These are phyloP conservation scores for Epichloe gansuensis DNA, from an alignment of 2,329 filamentous ascomycete species.

Conservation along the genomic window DNA sequence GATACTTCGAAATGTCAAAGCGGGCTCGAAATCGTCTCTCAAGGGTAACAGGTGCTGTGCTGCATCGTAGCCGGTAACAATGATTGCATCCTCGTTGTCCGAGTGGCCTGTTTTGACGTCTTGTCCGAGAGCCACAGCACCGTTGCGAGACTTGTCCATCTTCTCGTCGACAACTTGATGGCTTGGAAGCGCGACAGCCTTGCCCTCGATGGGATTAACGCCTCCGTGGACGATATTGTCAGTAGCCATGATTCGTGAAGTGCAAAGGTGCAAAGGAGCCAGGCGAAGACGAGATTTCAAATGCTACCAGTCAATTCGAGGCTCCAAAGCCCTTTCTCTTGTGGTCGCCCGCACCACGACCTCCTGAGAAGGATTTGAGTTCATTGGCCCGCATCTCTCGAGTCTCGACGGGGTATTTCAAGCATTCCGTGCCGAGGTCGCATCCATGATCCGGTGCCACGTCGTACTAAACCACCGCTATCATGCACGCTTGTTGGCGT, in stretches of 20 bases:
- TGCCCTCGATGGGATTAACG: not conserved
- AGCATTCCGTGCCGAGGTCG: not conserved
- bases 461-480: not conserved
- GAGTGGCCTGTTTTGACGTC: constrained; percentile 8
- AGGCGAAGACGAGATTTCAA: not conserved
- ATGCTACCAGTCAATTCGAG: not conserved
- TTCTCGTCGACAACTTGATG: not conserved
- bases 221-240: not conserved
- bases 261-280: too few relatives aligned
- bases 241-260: not conserved
- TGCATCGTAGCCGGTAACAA: constrained; percentile 39
- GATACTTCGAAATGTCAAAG: constrained; percentile 40
- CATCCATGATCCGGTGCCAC: not conserved
- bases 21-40: constrained; percentile 38
- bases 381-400: too few relatives aligned
- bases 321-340: not conserved
- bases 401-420: not conserved
- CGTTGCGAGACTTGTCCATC: not conserved
- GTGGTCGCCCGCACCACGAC: too few relatives aligned
- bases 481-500: not conserved
- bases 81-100: constrained; percentile 28
- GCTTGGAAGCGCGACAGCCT: not conserved
- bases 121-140: not conserved
- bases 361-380: too few relatives aligned
- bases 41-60: constrained; percentile 34